Evolutionary conservation across 805 yeast genomes (phyloP).

Genomic region (Naumovozyma baii): DNA sequence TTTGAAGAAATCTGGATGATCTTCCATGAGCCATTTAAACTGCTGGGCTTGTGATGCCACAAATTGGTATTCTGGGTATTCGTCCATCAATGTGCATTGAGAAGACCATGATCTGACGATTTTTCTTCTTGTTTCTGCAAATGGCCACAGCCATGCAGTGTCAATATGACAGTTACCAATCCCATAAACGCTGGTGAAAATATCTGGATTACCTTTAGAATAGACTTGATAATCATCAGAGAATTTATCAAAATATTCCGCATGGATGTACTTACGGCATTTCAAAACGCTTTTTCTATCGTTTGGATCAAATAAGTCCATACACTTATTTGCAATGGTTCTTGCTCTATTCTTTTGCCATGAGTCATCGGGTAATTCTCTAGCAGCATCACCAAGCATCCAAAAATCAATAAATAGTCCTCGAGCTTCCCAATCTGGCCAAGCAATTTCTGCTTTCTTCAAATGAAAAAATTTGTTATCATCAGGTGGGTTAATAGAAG

Average conservation of each 20-base stretch:
- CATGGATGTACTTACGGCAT: slow-evolving; percentile 60
- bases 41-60: slow-evolving; percentile 96
- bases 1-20: slow-evolving; percentile 72
- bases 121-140: slow-evolving; percentile 88
- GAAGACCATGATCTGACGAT: slow-evolving; percentile 93
- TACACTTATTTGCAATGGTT: slow-evolving; percentile 67
- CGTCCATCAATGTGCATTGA: slow-evolving; percentile 72
- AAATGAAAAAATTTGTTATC: slow-evolving; percentile 63
- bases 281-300: slow-evolving; percentile 46
- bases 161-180: slow-evolving; percentile 96
- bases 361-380: slow-evolving; percentile 64
- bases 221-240: slow-evolving; percentile 60
- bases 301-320: slow-evolving; percentile 70
- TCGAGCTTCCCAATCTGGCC: slow-evolving; percentile 74
- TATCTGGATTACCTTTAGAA: slow-evolving; percentile 31
- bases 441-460: slow-evolving; percentile 62
- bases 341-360: slow-evolving; percentile 84
- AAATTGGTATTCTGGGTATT: slow-evolving; percentile 86
- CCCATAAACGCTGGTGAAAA: slow-evolving; percentile 56
- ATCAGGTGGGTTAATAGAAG: slow-evolving; percentile 57
- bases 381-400: slow-evolving; percentile 83
- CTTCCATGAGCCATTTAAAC: slow-evolving; percentile 79
- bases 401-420: slow-evolving; percentile 72
- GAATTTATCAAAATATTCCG: slow-evolving; percentile 49
- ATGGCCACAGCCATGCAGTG: slow-evolving; percentile 99